These are phyloP conservation scores for Cyclocybe aegerita DNA, from an alignment of 768 basidiomycete genomes.

Conservation along the genomic window DNA sequence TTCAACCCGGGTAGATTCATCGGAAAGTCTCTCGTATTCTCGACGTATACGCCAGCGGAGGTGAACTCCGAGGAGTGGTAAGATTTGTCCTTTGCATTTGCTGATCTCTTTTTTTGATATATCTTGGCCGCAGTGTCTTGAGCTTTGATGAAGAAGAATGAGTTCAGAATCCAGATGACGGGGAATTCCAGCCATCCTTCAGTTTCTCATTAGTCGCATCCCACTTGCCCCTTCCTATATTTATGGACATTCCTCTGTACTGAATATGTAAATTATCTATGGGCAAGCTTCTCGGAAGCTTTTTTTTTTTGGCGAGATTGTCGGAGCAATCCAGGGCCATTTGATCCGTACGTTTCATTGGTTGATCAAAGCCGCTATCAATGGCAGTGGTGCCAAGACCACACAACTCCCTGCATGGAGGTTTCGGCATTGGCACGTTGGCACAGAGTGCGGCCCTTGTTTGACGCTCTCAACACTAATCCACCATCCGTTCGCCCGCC, in stretches of 20 bases:
- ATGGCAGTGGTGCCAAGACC: too few species aligned
- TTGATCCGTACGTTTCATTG: constrained; percentile 1
- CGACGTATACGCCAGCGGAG: constrained; percentile 86
- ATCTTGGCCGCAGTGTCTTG: constrained; percentile 9
- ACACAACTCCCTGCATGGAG: too few species aligned
- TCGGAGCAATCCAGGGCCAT: background rate
- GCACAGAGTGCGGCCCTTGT: too few species aligned
- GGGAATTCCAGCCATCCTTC: too few species aligned
- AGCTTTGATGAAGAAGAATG: constrained; percentile 13
- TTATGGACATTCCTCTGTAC: too few species aligned
- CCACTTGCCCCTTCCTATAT: too few species aligned
- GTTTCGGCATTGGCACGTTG: too few species aligned
- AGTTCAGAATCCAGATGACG: background rate
- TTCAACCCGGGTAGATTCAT: constrained; percentile 97
- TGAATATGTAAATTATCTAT: too few species aligned
- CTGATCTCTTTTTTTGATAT: background rate
- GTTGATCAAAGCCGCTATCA: background rate
- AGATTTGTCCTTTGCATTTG: constrained; percentile 8
- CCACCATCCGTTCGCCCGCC: too few species aligned
- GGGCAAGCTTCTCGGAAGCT: too few species aligned
- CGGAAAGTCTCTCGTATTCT: constrained; percentile 80
- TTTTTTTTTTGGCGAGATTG: background rate
- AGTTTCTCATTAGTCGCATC: too few species aligned
- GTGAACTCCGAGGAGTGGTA: constrained; percentile 86
- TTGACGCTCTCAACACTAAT: too few species aligned